Evolutionary conservation across 2,329 filamentous ascomycete species (phyloP).

Genomic region (Neopestalotiopsis rosae): DNA sequence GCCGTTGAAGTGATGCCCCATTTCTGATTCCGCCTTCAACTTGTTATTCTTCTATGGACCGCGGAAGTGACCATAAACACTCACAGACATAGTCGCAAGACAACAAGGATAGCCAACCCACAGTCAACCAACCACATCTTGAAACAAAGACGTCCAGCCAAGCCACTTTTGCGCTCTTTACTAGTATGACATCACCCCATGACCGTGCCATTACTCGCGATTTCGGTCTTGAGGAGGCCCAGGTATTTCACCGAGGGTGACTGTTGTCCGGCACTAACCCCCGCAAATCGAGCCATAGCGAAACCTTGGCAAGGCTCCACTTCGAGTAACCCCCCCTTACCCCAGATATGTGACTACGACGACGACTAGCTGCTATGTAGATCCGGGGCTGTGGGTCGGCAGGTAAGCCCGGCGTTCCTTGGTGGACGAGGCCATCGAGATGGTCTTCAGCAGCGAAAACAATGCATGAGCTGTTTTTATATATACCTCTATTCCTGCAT

Average conservation of each 20-base stretch:
- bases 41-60: no score
- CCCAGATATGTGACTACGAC: not conserved
- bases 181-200: not conserved
- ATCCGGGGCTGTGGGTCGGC: not conserved
- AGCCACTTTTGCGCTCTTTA: not conserved
- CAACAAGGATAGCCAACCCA: no score
- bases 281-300: conserved; percentile 4
- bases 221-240: not conserved
- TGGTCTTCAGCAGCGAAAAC: not conserved
- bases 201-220: not conserved
- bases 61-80: no score
- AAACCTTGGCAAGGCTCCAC: not conserved
- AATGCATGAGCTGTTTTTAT: not conserved
- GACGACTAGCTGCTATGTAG: not conserved
- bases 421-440: not conserved
- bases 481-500: not conserved
- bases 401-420: not conserved
- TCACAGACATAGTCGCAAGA: no score
- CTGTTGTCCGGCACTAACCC: conserved; percentile 7
- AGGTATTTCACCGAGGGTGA: not conserved
- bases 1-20: no score
- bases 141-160: not conserved
- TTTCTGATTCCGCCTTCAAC: no score
- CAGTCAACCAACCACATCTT: no score
- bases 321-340: not conserved